Evolutionary conservation across 2,329 filamentous ascomycete genomes (phyloP), one percentile per base, ranked within the genome.

Genomic region (Diplodia sapinea): DNA sequence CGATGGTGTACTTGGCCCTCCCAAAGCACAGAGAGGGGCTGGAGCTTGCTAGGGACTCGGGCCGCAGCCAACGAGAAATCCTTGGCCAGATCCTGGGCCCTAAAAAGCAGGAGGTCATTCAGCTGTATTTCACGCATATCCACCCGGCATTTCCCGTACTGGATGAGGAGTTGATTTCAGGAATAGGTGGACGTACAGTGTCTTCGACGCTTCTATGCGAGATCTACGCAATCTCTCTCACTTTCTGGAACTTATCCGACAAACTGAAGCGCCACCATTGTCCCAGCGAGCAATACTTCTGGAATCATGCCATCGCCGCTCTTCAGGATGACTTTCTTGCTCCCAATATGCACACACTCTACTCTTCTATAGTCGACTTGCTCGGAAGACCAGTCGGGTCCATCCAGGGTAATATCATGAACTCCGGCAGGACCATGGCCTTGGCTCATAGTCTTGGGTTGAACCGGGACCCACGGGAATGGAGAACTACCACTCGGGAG

Each of bases 401-500:
- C 0, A 79, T 82, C 3, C 76, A 79, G 12, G 78, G 79, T 2
- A 87, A 87, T 71, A 82, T 85, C 8, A 82, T 85, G 36, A 83
- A 84, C 15, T 84, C 83, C 68, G 84, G 84, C 0, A 82, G 84
- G 4, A 84, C 82, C 23, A 79, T 86, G 12, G 84, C 83, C 4
- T 77, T 87, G 26, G 83, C 85, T 9, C 84, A 87, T 69, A 85
- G 83, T 20, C 82, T 86, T 67, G 85, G 85, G 0, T 75, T 87
- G 47, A 86, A 87, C 69, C 80, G 85, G 33, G 83, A 87, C 70
- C 83, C 84, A 13, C 82, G 80, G 4, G 79, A 80, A 67, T 87
- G 85, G 85, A 83, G 82, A 55, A 79, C 85, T 1, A 81, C 82
- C 1, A 78, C 78, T 1, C 76, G 79, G 40, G 85, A 87, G 69